phyloP scores from a whole-genome alignment of 177 flowering plant species.

The Vitis hybrid region DNA sequence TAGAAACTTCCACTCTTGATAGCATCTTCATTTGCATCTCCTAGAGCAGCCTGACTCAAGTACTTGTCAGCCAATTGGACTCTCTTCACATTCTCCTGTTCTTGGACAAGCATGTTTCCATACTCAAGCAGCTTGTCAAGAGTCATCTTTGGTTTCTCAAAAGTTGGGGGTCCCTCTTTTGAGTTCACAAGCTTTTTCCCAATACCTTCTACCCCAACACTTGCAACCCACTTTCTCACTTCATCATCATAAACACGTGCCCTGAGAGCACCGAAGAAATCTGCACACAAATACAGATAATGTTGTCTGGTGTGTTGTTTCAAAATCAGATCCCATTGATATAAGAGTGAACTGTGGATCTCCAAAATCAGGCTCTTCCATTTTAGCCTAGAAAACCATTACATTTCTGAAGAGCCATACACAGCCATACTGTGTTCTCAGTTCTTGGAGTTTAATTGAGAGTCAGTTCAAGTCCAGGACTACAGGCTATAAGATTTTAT shows the following conservation, averaged over 20 bases:
- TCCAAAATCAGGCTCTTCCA: too few species aligned
- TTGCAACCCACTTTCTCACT: conserved; percentile 41
- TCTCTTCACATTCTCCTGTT: conserved; percentile 54
- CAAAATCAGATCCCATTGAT: background rate
- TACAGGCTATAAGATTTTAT: too few species aligned
- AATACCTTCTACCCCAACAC: conserved; percentile 33
- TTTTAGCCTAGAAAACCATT: too few species aligned
- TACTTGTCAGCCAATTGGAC: conserved; percentile 48
- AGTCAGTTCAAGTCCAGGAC: too few species aligned
- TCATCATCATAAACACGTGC: conserved; percentile 50
- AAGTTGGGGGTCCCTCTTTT: conserved; percentile 41
- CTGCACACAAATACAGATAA: conserved; percentile 19
- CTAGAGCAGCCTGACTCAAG: conserved; percentile 47
- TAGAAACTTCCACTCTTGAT: conserved; percentile 36
- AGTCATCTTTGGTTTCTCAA: conserved; percentile 43
- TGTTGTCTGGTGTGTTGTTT: too few species aligned
- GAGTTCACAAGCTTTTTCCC: conserved; percentile 51
- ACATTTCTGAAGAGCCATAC: too few species aligned
- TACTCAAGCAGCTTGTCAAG: conserved; percentile 42
- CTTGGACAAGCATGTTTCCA: conserved; percentile 47
- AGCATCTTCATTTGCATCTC: conserved; percentile 44
- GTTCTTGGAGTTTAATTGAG: too few species aligned
- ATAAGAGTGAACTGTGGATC: too few species aligned
- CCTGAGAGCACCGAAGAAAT: conserved; percentile 48
- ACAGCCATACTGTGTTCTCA: too few species aligned